Evolutionary conservation across 2,329 filamentous ascomycete species (phyloP), one percentile per base, ranked within the genome.

Genomic region (Sarocladiaceae sp.): DNA sequence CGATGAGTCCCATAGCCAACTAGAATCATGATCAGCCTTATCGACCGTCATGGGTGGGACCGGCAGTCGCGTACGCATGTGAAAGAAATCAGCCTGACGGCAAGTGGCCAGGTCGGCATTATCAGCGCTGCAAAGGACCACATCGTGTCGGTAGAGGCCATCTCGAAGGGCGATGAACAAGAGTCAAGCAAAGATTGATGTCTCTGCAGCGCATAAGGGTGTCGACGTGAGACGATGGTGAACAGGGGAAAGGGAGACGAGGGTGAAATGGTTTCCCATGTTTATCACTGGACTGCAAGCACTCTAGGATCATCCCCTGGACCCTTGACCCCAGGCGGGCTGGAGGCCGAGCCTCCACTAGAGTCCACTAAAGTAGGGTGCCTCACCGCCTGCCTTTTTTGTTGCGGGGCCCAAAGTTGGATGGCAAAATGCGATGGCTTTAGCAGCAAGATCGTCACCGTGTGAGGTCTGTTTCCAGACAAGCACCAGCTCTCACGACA

Each of bases 1-100:
- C 66, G 9, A 70, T 57, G 1, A 75, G 56, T 27, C 72, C 69
- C 18, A 75, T 58, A 3, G 59, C 59, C 43, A 69, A 59, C 70
- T 74, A 44, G 47, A 47, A 45, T 18, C 32, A 44, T 47, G 47
- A 45, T 18, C 32, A 24, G 26, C 16, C 43, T 49, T 35, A 45
- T 20, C 16, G 15, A 7, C n/a, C 37, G 40, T 43, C 31, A 24
- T 35, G 27, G 21, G 35, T 20, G 18, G 24, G 47, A 12, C 20
- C 23, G 13, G 34, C 19, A 33, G 29, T 33, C 29, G 13, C 41
- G 11, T 59, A 68, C 65, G 50, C 63, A 68, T 45, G 59, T 48
- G 45, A 62, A 54, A 44, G 64, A 68, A 47, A 68, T 64, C 49
- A 53, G 54, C 48, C 60, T 57, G 40, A 68, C 54, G 33, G 63